These are phyloP conservation scores for Baeospora myosura DNA, from an alignment of 1,284 basidiomycete species.

Conservation along the genomic window DNA sequence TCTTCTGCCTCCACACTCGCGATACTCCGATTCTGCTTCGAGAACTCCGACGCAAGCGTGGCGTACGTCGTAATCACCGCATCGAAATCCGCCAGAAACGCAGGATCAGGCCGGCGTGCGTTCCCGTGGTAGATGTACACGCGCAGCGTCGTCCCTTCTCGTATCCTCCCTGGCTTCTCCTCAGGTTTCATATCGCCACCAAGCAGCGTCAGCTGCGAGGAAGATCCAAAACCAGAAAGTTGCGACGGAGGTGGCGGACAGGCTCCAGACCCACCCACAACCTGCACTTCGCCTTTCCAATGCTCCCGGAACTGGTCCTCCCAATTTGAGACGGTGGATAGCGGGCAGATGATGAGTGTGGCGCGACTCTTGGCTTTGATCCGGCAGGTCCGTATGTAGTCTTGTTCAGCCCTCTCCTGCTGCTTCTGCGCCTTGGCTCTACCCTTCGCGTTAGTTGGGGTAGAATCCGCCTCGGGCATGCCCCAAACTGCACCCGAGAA, in stretches of 20 bases:
- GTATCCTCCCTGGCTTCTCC: constrained; percentile 27
- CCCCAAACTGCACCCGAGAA: constrained; percentile 78
- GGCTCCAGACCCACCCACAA: constrained; percentile 61
- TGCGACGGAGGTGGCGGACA: constrained; percentile 23
- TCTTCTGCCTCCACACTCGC: constrained; percentile 51
- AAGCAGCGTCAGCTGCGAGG: constrained; percentile 13
- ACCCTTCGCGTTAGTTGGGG: constrained; percentile 36
- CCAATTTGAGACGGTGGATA: constrained; percentile 98
- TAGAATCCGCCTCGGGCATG: constrained; percentile 53
- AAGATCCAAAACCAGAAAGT: constrained; percentile 16
- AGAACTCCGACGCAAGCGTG: constrained; percentile 91
- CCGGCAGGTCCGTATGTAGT: constrained; percentile 59
- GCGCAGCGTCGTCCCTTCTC: constrained; percentile 52
- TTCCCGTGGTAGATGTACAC: constrained; percentile 97
- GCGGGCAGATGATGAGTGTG: constrained; percentile 93
- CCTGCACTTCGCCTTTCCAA: constrained; percentile 78
- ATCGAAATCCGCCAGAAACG: constrained; percentile 88
- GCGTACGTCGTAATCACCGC: constrained; percentile 97
- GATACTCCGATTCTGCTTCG: constrained; percentile 73
- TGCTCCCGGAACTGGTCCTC: constrained; percentile 97
- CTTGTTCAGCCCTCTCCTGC: constrained; percentile 64
- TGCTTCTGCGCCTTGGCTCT: constrained; percentile 58
- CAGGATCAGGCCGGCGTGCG: constrained; percentile 76
- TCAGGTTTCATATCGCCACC: constrained; percentile 28
- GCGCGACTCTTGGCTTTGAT: constrained; percentile 80